Evolutionary conservation across 2,329 filamentous ascomycete genomes (phyloP).

Genomic region (Talaromyces sp.): DNA sequence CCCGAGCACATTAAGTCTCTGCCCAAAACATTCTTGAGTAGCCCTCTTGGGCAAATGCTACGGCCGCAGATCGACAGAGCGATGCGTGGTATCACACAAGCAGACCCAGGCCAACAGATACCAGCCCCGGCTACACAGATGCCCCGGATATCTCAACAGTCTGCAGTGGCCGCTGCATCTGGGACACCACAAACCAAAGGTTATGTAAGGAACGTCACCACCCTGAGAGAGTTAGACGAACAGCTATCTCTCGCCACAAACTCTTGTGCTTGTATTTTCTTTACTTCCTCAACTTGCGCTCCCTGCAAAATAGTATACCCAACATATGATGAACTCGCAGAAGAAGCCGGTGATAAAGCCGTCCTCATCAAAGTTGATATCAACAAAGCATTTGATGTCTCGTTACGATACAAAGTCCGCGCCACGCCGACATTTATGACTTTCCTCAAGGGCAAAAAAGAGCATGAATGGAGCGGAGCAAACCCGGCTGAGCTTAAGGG

Average conservation of each 20-base stretch:
- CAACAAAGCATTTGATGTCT: constrained; percentile 62
- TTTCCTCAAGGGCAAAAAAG: constrained; percentile 70
- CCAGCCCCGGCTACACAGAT: constrained; percentile 20
- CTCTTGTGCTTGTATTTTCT: constrained; percentile 80
- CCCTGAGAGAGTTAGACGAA: constrained; percentile 57
- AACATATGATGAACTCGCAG: constrained; percentile 73
- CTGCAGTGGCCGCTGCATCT: not conserved
- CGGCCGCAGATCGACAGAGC: constrained; percentile 68
- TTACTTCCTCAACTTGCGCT: constrained; percentile 81
- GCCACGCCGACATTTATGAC: constrained; percentile 88
- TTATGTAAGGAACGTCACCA: constrained; percentile 61
- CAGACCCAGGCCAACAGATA: constrained; percentile 40
- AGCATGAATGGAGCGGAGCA: constrained; percentile 77
- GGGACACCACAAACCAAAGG: constrained; percentile 26
- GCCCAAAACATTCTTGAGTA: constrained; percentile 78
- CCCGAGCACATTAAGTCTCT: constrained; percentile 82
- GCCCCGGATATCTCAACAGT: constrained; percentile 11
- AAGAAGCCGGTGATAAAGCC: constrained; percentile 65
- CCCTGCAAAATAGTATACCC: constrained; percentile 84
- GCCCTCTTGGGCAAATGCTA: constrained; percentile 84
- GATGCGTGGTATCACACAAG: constrained; percentile 62
- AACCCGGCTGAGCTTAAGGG: constrained; percentile 64
- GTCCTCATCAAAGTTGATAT: constrained; percentile 81
- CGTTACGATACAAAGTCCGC: constrained; percentile 62
- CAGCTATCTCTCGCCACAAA: constrained; percentile 59